Evolutionary conservation across 148 eudicot species (phyloP).

Genomic region (Polygonum aviculare): DNA sequence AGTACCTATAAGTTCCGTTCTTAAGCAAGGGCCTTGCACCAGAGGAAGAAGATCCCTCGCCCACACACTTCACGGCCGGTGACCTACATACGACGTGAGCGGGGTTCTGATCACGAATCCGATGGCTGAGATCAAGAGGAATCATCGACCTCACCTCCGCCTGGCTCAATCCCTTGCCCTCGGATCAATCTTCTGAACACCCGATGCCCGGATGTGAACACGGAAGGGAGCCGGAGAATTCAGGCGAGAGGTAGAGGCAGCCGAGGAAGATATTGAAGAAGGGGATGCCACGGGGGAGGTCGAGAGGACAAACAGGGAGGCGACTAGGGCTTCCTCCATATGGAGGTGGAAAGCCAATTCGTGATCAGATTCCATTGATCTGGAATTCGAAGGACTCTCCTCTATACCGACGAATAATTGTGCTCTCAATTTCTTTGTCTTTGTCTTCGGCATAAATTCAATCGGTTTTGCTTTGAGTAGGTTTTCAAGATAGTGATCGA

Average conservation of each 20-base stretch:
- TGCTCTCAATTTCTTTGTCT: too few relatives aligned
- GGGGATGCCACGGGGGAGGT: constrained; percentile 17
- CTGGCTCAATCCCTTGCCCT: constrained; percentile 26
- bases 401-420: constrained; percentile 15
- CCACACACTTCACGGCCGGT: constrained; percentile 43
- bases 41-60: constrained; percentile 36
- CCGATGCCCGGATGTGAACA: neutral
- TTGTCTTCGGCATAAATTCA: too few relatives aligned
- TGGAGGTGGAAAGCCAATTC: constrained; percentile 49
- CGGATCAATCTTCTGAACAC: constrained; percentile 28
- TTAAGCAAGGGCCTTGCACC: neutral
- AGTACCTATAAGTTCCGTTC: neutral
- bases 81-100: constrained; percentile 30
- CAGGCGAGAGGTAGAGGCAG: neutral
- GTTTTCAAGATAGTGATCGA: too few relatives aligned
- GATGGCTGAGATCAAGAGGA: constrained; percentile 32
- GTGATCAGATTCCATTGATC: constrained; percentile 43
- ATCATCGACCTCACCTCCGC: constrained; percentile 20
- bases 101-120: constrained; percentile 38
- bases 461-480: too few relatives aligned
- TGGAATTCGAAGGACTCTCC: constrained; percentile 25
- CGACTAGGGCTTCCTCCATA: constrained; percentile 52
- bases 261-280: too few relatives aligned
- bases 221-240: neutral
- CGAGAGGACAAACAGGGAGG: constrained; percentile 35